Conservation (phyloP, 352 stramenopile species). For the Globisporangium radiosum region DNA sequence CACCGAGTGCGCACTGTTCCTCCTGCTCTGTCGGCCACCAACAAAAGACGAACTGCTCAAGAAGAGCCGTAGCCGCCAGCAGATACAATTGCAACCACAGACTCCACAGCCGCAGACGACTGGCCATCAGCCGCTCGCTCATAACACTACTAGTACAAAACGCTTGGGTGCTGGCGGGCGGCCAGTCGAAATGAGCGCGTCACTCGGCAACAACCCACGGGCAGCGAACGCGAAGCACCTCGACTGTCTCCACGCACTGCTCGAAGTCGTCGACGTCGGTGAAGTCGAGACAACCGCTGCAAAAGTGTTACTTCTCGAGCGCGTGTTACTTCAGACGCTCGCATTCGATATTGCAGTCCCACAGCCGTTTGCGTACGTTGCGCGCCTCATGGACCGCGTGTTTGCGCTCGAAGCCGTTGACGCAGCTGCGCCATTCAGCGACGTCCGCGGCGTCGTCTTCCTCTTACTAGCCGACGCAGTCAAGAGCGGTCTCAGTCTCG, state of each 20-base stretch:
- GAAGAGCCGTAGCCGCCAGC: conserved; percentile 8
- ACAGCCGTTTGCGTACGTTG: conserved; percentile 61
- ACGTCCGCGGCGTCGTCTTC: conserved; percentile 40
- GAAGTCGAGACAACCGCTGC: conserved; percentile 54
- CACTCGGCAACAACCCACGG: conserved; percentile 45
- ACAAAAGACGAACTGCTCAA: conserved; percentile 11
- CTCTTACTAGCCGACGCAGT: conserved; percentile 57
- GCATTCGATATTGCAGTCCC: conserved; percentile 65
- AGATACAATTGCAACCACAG: neutral
- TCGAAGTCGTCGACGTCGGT: conserved; percentile 55
- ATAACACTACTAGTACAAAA: neutral
- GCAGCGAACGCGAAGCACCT: conserved; percentile 53
- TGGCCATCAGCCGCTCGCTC: too few relatives aligned
- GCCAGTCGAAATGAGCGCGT: conserved; percentile 42
- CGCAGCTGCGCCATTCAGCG: conserved; percentile 33
- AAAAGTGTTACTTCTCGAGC: conserved; percentile 65
- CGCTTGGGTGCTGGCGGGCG: conserved; percentile 23
- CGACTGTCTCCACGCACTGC: conserved; percentile 51
- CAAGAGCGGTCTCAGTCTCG: conserved; percentile 43
- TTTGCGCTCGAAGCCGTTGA: conserved; percentile 59
- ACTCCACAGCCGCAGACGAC: neutral
- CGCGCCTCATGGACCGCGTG: conserved; percentile 40
- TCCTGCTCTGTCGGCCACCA: conserved; percentile 45
- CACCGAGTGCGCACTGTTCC: conserved; percentile 66
- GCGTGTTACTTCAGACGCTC: conserved; percentile 67